Percentiles rank a stretch among this genome's conserved stretches.
Evolutionary conservation across 768 basidiomycete species (phyloP).

Genomic region (Auricularia auricula-judae): DNA sequence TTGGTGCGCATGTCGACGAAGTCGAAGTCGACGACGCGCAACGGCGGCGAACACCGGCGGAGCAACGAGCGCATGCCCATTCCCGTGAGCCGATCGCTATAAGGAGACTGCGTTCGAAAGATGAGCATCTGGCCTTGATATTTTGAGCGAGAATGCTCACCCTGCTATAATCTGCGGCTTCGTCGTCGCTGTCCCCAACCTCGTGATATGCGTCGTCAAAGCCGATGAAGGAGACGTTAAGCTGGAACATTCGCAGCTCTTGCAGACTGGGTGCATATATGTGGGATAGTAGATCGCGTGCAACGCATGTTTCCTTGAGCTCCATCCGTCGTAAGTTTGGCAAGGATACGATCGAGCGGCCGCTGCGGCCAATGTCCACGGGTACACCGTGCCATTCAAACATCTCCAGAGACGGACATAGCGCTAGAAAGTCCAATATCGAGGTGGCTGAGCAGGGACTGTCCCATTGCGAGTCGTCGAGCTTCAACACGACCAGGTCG

Average conservation of each 20-base stretch:
- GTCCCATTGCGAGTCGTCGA: conserved; percentile 36
- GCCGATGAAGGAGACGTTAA: conserved; percentile 40
- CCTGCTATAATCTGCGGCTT: conserved; percentile 43
- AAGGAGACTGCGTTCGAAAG: conserved; percentile 41
- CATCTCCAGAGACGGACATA: conserved; percentile 49
- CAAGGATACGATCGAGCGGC: conserved; percentile 33
- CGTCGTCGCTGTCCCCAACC: conserved; percentile 64
- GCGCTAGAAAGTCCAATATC: conserved; percentile 48
- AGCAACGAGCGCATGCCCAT: conserved; percentile 67
- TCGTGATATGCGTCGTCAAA: conserved; percentile 27
- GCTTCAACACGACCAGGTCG: conserved; percentile 16
- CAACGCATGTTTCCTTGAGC: conserved; percentile 47
- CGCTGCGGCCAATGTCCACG: conserved; percentile 21
- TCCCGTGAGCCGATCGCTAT: conserved; percentile 66
- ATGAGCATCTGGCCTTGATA: not conserved
- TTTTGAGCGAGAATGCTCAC: not conserved
- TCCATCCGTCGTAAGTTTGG: conserved; percentile 47
- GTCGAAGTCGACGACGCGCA: conserved; percentile 64
- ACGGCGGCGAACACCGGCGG: conserved; percentile 46
- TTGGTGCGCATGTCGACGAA: conserved; percentile 77
- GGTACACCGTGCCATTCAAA: conserved; percentile 47
- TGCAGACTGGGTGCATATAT: conserved; percentile 49
- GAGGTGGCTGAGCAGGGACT: conserved; percentile 31
- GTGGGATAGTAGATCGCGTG: conserved; percentile 53
- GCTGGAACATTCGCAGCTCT: conserved; percentile 50